Conservation (phyloP, 169 alveolate species). For the Cardiosporidium cionae region DNA sequence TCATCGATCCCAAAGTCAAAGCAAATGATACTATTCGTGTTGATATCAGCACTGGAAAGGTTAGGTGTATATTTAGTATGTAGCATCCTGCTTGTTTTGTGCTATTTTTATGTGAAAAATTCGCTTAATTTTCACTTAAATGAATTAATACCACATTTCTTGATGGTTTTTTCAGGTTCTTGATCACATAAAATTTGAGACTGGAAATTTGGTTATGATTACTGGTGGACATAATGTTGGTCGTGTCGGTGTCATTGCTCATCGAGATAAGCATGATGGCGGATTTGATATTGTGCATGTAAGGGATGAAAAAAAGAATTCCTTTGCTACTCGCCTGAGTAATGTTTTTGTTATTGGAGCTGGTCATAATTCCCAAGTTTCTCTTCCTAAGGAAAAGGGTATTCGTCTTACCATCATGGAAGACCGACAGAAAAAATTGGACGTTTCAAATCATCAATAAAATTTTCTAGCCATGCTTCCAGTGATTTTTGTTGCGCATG, state of each 20-base stretch:
- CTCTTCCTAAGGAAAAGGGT: conserved; percentile 89
- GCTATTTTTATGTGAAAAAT: too few relatives aligned
- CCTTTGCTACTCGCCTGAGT: conserved; percentile 90
- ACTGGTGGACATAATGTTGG: conserved; percentile 98
- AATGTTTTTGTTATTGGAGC: conserved; percentile 94
- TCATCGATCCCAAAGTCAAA: conserved; percentile 95
- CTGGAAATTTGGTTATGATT: conserved; percentile 86
- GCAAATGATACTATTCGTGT: conserved; percentile 90
- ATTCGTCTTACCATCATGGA: conserved; percentile 52
- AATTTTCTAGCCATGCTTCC: too few relatives aligned
- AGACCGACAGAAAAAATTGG: conserved; percentile 13
- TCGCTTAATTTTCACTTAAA: neutral
- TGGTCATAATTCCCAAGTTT: conserved; percentile 82
- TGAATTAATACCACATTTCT: neutral
- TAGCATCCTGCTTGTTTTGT: neutral
- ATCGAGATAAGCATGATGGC: conserved; percentile 93
- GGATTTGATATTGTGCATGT: conserved; percentile 92
- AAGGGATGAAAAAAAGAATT: conserved; percentile 83
- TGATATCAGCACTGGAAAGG: conserved; percentile 89
- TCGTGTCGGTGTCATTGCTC: conserved; percentile 91
- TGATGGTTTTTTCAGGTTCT: conserved; percentile 37
- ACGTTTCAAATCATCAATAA: too few relatives aligned
- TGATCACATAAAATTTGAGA: conserved; percentile 87
- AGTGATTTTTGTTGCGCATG: too few relatives aligned
- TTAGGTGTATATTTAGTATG: conserved; percentile 18